Conservation (phyloP, 371 early-diverging fungal species). For the Rhizopus microsporus region DNA sequence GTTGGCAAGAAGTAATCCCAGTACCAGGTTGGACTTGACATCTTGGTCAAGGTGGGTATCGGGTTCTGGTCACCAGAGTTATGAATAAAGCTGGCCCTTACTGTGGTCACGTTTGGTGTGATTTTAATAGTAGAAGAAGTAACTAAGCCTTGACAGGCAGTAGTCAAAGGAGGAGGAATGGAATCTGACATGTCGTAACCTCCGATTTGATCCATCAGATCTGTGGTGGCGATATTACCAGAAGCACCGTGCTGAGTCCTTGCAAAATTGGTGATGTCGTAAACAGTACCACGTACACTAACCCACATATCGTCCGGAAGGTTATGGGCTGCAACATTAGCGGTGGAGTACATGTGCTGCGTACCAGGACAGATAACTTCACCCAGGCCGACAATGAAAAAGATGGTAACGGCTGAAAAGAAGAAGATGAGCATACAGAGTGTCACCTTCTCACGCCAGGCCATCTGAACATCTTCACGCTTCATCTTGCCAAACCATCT, state of each 20-base stretch:
- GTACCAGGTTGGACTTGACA: conserved; percentile 62
- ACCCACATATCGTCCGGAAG: conserved; percentile 55
- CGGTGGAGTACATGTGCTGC: conserved; percentile 62
- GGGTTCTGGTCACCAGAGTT: conserved; percentile 43
- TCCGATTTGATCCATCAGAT: conserved; percentile 62
- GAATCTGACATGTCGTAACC: conserved; percentile 67
- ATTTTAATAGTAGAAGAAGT: conserved; percentile 35
- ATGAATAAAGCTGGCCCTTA: conserved; percentile 37
- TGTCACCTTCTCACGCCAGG: conserved; percentile 97
- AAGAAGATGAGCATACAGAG: conserved; percentile 87
- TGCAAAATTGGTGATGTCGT: conserved; percentile 68
- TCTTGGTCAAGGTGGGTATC: conserved; percentile 24
- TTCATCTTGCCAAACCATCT: conserved; percentile 73
- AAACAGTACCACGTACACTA: conserved; percentile 71
- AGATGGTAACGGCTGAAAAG: conserved; percentile 77
- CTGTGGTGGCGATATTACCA: conserved; percentile 46
- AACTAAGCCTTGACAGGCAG: conserved; percentile 58
- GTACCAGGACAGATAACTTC: conserved; percentile 84
- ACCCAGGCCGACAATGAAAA: conserved; percentile 90
- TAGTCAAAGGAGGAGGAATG: conserved; percentile 75
- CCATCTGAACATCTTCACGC: conserved; percentile 84
- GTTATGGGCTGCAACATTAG: conserved; percentile 51
- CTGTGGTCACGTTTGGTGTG: conserved; percentile 30
- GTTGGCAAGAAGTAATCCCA: conserved; percentile 63
- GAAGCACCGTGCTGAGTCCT: conserved; percentile 50